Conservation (phyloP, 352 stramenopile genomes). For the Phytophthora fragariae region DNA sequence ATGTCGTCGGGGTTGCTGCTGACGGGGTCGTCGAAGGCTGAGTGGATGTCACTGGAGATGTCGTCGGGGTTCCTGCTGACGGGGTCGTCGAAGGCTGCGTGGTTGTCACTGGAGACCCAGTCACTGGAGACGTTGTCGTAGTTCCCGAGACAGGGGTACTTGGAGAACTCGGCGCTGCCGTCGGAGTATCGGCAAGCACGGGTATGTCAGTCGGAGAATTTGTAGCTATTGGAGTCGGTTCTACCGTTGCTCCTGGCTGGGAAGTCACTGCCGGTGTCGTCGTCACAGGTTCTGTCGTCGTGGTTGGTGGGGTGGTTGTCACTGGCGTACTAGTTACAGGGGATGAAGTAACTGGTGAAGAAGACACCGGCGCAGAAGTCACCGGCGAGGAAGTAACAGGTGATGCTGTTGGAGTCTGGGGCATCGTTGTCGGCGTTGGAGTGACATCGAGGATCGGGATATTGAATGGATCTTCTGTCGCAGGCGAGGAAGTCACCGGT, state of each 20-base stretch:
- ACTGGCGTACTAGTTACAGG: constrained; percentile 4
- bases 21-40: constrained; percentile 6
- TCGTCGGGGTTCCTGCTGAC: not conserved
- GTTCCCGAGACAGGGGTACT: no score
- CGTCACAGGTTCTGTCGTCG: not conserved
- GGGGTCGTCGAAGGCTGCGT: not conserved
- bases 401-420: constrained; percentile 4
- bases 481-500: no score
- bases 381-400: constrained; percentile 1
- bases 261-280: not conserved
- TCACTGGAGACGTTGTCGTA: no score
- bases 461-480: constrained; percentile 22
- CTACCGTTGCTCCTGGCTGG: not conserved
- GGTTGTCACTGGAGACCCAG: not conserved
- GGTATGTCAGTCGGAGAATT: not conserved
- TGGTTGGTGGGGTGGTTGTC: constrained; percentile 5
- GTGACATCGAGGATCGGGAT: constrained; percentile 22
- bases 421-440: constrained; percentile 6
- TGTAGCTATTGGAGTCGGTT: not conserved
- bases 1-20: not conserved
- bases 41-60: not conserved
- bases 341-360: no score
- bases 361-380: not conserved
- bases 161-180: constrained; percentile 15
- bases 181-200: constrained; percentile 15